Evolutionary conservation across 768 basidiomycete species (phyloP).

Genomic region (Fomitopsis pulvina): DNA sequence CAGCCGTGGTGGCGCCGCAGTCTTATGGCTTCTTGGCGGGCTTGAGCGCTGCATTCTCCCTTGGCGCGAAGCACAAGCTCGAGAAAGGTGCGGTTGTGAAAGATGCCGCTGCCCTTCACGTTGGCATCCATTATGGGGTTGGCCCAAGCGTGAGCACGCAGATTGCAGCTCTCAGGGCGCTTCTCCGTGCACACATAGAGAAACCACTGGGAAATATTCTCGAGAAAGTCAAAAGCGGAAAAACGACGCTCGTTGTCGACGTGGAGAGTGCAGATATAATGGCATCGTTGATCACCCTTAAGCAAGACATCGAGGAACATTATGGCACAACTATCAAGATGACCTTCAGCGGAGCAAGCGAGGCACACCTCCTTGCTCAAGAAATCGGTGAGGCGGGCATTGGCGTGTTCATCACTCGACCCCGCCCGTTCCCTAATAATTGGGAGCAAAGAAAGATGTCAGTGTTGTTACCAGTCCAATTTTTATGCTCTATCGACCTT

Average conservation of each 20-base stretch:
- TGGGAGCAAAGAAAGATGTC: conserved; percentile 62
- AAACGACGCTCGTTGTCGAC: conserved; percentile 50
- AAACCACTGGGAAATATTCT: conserved; percentile 36
- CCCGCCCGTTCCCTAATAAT: conserved; percentile 58
- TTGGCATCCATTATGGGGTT: conserved; percentile 36
- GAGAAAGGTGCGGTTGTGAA: conserved; percentile 34
- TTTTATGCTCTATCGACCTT: not conserved
- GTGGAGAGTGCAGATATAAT: conserved; percentile 63
- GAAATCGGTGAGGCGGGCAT: conserved; percentile 58
- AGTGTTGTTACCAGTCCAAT: conserved; percentile 12
- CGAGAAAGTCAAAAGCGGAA: conserved; percentile 39
- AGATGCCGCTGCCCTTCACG: conserved; percentile 29
- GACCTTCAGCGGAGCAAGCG: conserved; percentile 47
- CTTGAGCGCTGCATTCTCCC: conserved; percentile 32
- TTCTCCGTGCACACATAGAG: conserved; percentile 41
- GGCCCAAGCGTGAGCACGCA: conserved; percentile 66
- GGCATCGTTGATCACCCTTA: conserved; percentile 54
- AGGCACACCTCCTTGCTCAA: conserved; percentile 63
- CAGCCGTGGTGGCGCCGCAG: conserved; percentile 32
- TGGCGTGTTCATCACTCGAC: conserved; percentile 60
- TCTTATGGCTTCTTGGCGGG: conserved; percentile 32
- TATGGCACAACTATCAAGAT: conserved; percentile 29
- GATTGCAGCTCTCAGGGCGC: conserved; percentile 59
- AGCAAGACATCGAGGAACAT: conserved; percentile 48
- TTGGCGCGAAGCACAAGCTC: conserved; percentile 31